Base-by-base conservation (phyloP, 352 stramenopile genomes). In the Pythium oligandrum region DNA sequence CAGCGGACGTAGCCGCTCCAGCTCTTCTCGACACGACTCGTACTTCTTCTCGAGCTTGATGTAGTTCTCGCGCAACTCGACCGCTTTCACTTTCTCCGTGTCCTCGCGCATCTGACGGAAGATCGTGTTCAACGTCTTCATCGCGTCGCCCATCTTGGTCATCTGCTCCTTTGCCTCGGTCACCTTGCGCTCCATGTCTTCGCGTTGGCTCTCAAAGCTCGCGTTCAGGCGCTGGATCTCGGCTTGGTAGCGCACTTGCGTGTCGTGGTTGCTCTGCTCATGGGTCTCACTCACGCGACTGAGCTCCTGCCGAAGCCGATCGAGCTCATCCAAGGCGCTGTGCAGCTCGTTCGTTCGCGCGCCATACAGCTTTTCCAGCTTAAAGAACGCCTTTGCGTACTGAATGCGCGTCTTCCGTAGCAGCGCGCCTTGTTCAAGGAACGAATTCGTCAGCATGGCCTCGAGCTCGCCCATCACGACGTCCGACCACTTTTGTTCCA, bases 41-140 rank as follows among this genome's bases (percentile, higher is more conserved):
- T 72, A 75, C 54, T 86, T 85, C 12, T 86, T 79, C 51, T 95
- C 77, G 0, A 97, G 66, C 44, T 77, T 89, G 33, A 55, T 50
- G 57, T 78, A 91, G 48, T 76, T 85, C 42, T 96, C 86, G 8
- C 80, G 76, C 6, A 97, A 68, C 43, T 98, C 91, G 2, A 93
- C 70, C 2, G 86, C 89, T 32, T 92, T 93, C 30, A 96, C 75
- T 32, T 90, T 90, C 37, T 96, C 86, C 0, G 74, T 92, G 47
- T 98, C 88, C 42, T 91, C 75, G 9, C 95, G 90, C 87, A 98
- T 98, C 39, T 97, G 88, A 2, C 83, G 68, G 51, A 98, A 98
- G 33, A 98, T 95, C 2, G 79, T 93, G 63, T 97, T 97, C 0
- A 98, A 71, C 11, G 89, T 93, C 48, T 92, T 93, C 67, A 98